Conservation (phyloP, 371 early-diverging fungal species). For the Parasitella parasitica region DNA sequence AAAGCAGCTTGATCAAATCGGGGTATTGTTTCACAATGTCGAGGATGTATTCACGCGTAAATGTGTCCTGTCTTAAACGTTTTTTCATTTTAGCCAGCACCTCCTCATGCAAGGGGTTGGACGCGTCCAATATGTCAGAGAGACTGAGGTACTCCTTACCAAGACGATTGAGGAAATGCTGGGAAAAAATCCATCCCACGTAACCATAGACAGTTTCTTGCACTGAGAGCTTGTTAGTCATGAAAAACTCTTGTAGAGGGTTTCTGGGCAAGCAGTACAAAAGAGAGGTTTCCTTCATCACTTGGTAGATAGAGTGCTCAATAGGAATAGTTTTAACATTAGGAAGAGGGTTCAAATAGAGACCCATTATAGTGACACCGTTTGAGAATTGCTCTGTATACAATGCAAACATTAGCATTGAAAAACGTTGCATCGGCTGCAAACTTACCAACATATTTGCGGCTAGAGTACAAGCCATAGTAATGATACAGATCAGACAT, state of each 20-base stretch:
- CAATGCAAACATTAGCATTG: neutral
- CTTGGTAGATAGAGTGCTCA: slow-evolving; percentile 90
- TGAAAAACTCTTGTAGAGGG: slow-evolving; percentile 94
- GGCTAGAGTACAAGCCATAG: slow-evolving; percentile 92
- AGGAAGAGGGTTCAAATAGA: slow-evolving; percentile 88
- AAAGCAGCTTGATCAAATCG: slow-evolving; percentile 89
- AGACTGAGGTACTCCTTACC: slow-evolving; percentile 91
- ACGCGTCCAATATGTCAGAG: slow-evolving; percentile 72
- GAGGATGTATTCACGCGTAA: slow-evolving; percentile 96
- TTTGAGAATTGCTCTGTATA: slow-evolving; percentile 94
- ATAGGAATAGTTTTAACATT: slow-evolving; percentile 81
- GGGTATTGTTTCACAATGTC: slow-evolving; percentile 96
- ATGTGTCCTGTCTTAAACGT: slow-evolving; percentile 94
- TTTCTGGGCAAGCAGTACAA: slow-evolving; percentile 96
- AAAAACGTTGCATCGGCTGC: neutral
- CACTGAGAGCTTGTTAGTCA: slow-evolving; percentile 86
- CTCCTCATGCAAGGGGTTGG: slow-evolving; percentile 85
- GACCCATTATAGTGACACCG: slow-evolving; percentile 92
- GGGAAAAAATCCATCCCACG: slow-evolving; percentile 95
- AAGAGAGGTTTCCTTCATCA: slow-evolving; percentile 94
- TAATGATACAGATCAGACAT: slow-evolving; percentile 98
- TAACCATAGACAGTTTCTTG: slow-evolving; percentile 97
- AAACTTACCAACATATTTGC: slow-evolving; percentile 89
- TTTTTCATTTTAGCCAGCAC: slow-evolving; percentile 96
- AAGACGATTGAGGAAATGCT: slow-evolving; percentile 97